Percentiles rank a stretch among this genome's conserved stretches.
Conservation (phyloP, 164 flowering plant species). For the Berberis vulgaris region DNA sequence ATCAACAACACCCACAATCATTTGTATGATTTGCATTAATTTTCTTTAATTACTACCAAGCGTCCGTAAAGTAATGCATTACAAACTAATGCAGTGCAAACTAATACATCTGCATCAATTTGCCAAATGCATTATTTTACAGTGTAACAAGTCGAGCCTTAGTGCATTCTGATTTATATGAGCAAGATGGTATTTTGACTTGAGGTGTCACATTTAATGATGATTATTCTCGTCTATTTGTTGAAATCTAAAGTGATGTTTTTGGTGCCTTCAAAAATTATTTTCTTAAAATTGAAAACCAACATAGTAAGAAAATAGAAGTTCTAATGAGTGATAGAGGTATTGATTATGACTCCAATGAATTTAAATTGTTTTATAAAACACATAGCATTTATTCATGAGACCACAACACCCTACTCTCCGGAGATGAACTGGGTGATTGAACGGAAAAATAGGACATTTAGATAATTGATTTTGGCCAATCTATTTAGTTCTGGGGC, state of each 20-base stretch:
- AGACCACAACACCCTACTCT: neutral
- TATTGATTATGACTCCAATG: neutral
- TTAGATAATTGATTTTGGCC: neutral
- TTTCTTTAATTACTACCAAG: no score
- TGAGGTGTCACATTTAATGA: neutral
- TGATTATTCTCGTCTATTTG: constrained; percentile 7
- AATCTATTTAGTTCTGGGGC: neutral
- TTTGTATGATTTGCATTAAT: no score
- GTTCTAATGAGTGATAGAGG: neutral
- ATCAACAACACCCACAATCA: no score
- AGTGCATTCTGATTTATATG: no score
- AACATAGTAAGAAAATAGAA: neutral
- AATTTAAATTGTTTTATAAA: neutral
- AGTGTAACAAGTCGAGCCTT: no score
- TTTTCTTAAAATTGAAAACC: neutral
- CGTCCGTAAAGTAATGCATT: no score
- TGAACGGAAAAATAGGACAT: constrained; percentile 3
- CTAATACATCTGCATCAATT: no score
- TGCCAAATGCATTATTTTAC: no score
- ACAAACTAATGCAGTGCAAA: no score
- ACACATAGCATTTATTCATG: neutral
- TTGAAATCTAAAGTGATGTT: constrained; percentile 4
- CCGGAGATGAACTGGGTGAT: neutral
- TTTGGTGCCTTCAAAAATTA: constrained; percentile 5
- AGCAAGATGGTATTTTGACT: no score